Evolutionary conservation across 2,329 filamentous ascomycete genomes (phyloP), one percentile per base, ranked within the genome.

Genomic region (Colletotrichum ledebouriae): DNA sequence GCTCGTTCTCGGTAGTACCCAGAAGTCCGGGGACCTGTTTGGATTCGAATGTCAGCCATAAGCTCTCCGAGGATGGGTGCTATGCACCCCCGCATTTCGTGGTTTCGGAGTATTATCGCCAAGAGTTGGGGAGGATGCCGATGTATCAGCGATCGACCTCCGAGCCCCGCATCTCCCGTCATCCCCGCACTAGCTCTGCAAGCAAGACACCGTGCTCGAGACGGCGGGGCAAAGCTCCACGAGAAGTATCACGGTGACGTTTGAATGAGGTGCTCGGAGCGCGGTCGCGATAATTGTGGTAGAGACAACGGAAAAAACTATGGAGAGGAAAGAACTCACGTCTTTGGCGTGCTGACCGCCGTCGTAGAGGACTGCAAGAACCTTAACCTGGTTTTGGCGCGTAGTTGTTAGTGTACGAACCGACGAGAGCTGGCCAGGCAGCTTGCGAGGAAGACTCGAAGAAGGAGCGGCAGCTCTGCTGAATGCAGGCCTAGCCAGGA

Each of bases 1-100:
- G 93, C 88, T 99, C 96, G 82, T 98, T 98, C 88, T 99, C 94
- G 56, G 94, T 98, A 72, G 96, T 97, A 77, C 96, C 96, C 76
- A 98, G 90, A 75, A 99, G 88, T 76, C 88, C 89, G 72, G 94
- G 94, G 80, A 90, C 87, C 87, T 90, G 70, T 59, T 33, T 33
- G 42, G 73, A 72, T 73, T 46, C 42, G 20, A 49, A 47, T 4
- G 57, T 69, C 52, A 69, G 67, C 57, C 42, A 46, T 22, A 20
- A 29, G 37, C 25, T 58, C 55, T 25, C 6, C 61, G 49, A 17
- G 55, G 61, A 68, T 65, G 2, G 17, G 11, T 34, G 41, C 47
- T 37, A 69, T 67, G 67, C 67, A 69, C 67, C 67, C 67, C 67
- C 67, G 67, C 67, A 69, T 69, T 58, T 57, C 56, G 10, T 37